Evolutionary conservation across 768 basidiomycete species (phyloP).

Genomic region (Leucocoprinus sp.): DNA sequence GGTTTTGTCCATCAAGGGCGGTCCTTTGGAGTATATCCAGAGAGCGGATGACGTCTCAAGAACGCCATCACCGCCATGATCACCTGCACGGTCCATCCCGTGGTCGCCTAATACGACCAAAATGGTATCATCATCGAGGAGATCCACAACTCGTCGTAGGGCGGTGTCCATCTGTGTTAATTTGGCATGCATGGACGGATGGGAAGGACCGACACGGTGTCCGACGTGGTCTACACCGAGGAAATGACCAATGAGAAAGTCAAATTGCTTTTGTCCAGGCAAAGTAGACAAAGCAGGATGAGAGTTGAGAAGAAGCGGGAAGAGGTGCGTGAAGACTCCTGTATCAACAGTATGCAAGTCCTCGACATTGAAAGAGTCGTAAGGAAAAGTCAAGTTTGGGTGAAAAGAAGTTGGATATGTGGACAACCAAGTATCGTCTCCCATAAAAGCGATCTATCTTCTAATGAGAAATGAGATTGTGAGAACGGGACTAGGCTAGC

Average conservation of each 20-base stretch:
- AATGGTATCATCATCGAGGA: conserved; percentile 80
- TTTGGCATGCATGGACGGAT: conserved; percentile 79
- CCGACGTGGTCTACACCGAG: conserved; percentile 97
- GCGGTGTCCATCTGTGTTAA: conserved; percentile 83
- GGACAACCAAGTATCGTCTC: conserved; percentile 94
- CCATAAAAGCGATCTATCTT: conserved; percentile 75
- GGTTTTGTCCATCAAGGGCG: conserved; percentile 31
- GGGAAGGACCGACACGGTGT: conserved; percentile 87
- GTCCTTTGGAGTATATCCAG: conserved; percentile 88
- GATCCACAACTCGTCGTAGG: conserved; percentile 59
- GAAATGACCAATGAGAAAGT: conserved; percentile 86
- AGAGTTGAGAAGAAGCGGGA: conserved; percentile 58
- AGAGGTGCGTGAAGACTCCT: conserved; percentile 78
- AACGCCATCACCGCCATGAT: conserved; percentile 85
- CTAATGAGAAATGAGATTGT: conserved; percentile 8
- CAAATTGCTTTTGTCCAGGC: conserved; percentile 49
- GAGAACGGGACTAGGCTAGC: not conserved
- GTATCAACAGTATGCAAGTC: conserved; percentile 94
- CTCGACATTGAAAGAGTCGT: conserved; percentile 97
- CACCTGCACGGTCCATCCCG: conserved; percentile 92
- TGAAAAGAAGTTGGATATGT: conserved; percentile 76
- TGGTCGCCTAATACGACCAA: conserved; percentile 93
- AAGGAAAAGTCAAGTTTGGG: conserved; percentile 70
- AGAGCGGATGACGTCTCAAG: conserved; percentile 80
- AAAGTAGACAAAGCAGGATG: not conserved